These are phyloP conservation scores for Cercospora beticola DNA, from an alignment of 2,329 filamentous ascomycete genomes.

Conservation along the genomic window DNA sequence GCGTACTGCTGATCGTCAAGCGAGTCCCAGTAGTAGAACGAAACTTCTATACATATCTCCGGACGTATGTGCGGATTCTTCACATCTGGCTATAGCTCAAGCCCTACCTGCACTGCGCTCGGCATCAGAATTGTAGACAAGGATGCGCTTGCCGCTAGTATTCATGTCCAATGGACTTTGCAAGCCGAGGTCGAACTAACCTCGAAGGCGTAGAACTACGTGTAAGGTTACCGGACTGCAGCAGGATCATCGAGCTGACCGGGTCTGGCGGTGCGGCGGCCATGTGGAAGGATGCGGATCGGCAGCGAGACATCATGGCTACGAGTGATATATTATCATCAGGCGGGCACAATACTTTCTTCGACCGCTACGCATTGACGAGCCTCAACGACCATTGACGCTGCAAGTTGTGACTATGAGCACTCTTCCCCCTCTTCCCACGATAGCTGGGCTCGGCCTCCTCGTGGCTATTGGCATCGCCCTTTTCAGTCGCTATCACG, in stretches of 20 bases:
- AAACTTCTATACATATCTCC: too few relatives aligned
- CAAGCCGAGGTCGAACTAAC: not conserved
- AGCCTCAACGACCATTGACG: not conserved
- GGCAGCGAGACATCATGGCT: not conserved
- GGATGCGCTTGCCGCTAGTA: not conserved
- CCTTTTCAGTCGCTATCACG: not conserved
- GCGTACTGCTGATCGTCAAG: not conserved
- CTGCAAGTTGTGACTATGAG: not conserved
- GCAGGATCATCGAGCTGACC: not conserved
- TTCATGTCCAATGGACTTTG: not conserved
- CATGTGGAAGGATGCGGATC: not conserved
- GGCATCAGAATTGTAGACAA: not conserved
- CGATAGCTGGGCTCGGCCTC: not conserved
- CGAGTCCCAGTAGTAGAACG: not conserved
- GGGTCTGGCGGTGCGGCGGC: not conserved
- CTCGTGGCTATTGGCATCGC: not conserved
- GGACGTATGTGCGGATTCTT: not conserved
- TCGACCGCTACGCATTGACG: not conserved
- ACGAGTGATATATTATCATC: not conserved
- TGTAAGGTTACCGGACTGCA: not conserved
- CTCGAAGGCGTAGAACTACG: not conserved
- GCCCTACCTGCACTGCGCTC: not conserved
- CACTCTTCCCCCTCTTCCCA: not conserved
- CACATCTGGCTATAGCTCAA: not conserved
- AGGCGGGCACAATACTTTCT: not conserved